phyloP scores from a whole-genome alignment of 2,329 filamentous ascomycete genomes.

The Stachybotrys elegans region DNA sequence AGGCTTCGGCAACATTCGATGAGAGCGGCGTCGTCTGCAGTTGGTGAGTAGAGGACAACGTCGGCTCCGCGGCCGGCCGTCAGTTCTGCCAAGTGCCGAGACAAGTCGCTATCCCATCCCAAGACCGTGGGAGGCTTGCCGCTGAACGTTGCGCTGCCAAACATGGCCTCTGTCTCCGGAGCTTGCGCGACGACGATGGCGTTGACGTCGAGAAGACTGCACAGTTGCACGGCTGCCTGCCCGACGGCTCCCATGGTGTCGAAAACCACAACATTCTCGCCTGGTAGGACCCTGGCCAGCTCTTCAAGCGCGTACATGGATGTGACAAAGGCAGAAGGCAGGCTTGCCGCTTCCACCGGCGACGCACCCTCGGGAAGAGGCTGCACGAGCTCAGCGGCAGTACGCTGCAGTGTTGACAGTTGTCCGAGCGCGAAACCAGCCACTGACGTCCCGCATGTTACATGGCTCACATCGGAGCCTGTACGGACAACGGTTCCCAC shows the following conservation, averaged over 20 bases:
- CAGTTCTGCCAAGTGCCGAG: not conserved
- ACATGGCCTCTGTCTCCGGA: not conserved
- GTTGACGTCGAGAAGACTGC: not conserved
- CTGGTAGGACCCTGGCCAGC: not conserved
- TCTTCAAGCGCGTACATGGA: not conserved
- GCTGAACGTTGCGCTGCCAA: not conserved
- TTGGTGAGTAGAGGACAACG: not conserved
- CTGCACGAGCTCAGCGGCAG: not conserved
- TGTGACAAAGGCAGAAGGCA: not conserved
- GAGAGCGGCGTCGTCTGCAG: not conserved
- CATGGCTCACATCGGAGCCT: not conserved
- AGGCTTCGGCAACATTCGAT: not conserved
- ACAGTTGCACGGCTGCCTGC: not conserved
- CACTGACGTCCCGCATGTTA: not conserved
- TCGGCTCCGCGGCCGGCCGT: not conserved
- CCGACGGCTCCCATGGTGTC: not conserved
- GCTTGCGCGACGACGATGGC: not conserved
- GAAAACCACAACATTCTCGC: not conserved
- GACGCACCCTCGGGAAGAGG: not conserved
- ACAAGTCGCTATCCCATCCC: not conserved
- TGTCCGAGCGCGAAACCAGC: not conserved
- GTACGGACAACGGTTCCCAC: not conserved
- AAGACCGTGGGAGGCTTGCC: not conserved
- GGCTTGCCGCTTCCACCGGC: not conserved
- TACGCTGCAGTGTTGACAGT: not conserved